Base-by-base conservation (phyloP, 208 protist genomes). In the Acanthamoeba lenticulata region DNA sequence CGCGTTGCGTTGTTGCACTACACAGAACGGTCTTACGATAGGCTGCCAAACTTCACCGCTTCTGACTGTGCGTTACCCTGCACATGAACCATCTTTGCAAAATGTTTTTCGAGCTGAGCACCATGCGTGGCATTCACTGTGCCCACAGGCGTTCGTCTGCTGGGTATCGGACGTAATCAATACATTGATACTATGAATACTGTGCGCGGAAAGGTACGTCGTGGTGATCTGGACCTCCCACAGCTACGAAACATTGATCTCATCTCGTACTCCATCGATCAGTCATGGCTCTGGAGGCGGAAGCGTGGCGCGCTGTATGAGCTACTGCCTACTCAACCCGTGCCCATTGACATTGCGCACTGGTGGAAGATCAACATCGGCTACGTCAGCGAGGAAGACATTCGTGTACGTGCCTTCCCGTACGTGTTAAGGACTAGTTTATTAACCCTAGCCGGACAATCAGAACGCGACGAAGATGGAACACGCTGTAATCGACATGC, bases 1-100 rank as follows among this genome's bases (percentile, higher is more conserved):
- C 21, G 69, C 42, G 94, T 96, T 67, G 60, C 42, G 1, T 24
- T 94, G 4, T 3, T 57, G 27, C 45, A 0, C 47, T n/a, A 47
- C 7, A 44, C 5, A 96, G 97, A 97, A 49, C 95, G 96, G 65
- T 97, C 96, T 93, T 99, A 99, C 94, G 98, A 99, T 92, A 96
- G 97, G 17, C 96, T 99, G 49, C 99, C 99, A 17, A 99, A 99
- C 95, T 99, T 99, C 94, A 99, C 98, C 19, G 99, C 99, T 19
- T 97, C 98, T 3, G 99, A 99, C 95, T 95, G 97, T 97, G 57
- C 47, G 92, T 95, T 21, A 38, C 27, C 42, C 38, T 34, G 65
- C 11, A 9, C 29, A 29, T 17, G 9, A 11, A 77, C 11, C 11
- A 77, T 77, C 9, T 34, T 29, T 29, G n/a, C 27, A 40, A 40